phyloP scores from a whole-genome alignment of 257 asterid species.

The Lavandula angustifolia region DNA sequence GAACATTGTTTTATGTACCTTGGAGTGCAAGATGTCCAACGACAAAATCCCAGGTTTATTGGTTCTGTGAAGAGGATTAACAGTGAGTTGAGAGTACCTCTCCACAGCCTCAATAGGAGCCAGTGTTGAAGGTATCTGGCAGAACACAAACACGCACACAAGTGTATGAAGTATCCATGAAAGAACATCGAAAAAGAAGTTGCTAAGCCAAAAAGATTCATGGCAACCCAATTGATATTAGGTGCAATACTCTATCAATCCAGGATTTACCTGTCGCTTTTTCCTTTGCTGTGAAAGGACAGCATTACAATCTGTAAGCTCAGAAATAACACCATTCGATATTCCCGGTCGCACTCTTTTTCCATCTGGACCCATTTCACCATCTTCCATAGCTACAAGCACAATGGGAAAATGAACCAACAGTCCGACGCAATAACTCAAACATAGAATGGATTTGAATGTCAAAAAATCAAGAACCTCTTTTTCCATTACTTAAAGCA shows the following conservation, averaged over 20 bases:
- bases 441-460: conserved; percentile 1
- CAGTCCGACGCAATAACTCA: conserved; percentile 20
- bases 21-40: conserved; percentile 70
- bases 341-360: conserved; percentile 83
- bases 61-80: conserved; percentile 92
- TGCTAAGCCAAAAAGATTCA: conserved; percentile 1
- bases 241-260: conserved; percentile 20
- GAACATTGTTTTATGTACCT: conserved; percentile 48
- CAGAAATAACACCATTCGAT: conserved; percentile 65
- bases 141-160: conserved; percentile 9
- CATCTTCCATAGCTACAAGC: conserved; percentile 72
- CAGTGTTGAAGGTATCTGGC: conserved; percentile 72
- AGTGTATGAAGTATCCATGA: conserved; percentile 4
- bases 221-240: conserved; percentile 17
- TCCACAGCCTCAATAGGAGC: conserved; percentile 78
- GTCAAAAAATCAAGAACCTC: conserved; percentile 56
- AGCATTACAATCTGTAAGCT: conserved; percentile 87
- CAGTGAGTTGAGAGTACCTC: conserved; percentile 85
- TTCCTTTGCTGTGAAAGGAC: conserved; percentile 90
- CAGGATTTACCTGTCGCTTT: conserved; percentile 70
- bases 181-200: conserved; percentile 17
- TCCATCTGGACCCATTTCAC: conserved; percentile 70
- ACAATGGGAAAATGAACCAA: conserved; percentile 32
- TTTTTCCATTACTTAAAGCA: conserved; percentile 83
- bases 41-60: conserved; percentile 94